Percentiles rank a stretch among this genome's conserved stretches.
Evolutionary conservation across 345 rosid genomes (phyloP).

Genomic region (Rhodamnia argentea): DNA sequence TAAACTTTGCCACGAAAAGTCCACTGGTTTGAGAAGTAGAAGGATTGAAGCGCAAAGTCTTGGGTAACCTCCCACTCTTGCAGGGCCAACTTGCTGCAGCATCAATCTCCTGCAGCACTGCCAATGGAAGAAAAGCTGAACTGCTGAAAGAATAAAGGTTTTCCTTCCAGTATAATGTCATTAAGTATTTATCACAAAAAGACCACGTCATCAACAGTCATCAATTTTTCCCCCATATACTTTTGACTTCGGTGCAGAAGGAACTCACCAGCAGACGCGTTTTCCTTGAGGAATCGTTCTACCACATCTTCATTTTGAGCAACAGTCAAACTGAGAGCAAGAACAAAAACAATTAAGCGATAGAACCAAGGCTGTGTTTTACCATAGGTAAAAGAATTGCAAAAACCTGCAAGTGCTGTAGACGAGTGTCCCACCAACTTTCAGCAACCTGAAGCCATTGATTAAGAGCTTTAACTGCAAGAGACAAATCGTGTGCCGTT

Average conservation of each 20-base stretch:
- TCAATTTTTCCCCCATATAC: not conserved
- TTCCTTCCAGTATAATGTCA: not conserved
- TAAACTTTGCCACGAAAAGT: slow-evolving; percentile 73
- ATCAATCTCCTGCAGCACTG: slow-evolving; percentile 65
- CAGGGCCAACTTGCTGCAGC: slow-evolving; percentile 76
- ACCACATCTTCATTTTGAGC: slow-evolving; percentile 92
- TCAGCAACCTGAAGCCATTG: slow-evolving; percentile 77
- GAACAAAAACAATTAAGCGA: not conserved
- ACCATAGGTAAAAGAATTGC: not conserved
- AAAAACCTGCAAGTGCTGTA: slow-evolving; percentile 93
- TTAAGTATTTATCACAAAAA: not conserved
- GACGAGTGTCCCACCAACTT: slow-evolving; percentile 69
- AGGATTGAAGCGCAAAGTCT: slow-evolving; percentile 79
- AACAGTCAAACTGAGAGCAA: slow-evolving; percentile 55
- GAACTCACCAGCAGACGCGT: slow-evolving; percentile 55
- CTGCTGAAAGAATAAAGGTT: not conserved
- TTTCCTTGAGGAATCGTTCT: slow-evolving; percentile 55
- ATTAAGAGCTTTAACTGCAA: slow-evolving; percentile 70
- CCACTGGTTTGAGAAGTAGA: slow-evolving; percentile 84
- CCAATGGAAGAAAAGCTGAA: not conserved
- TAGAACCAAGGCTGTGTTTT: not conserved
- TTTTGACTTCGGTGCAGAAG: not conserved
- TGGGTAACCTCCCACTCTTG: slow-evolving; percentile 58
- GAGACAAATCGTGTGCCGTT: not conserved
- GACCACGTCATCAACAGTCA: not conserved